These are phyloP conservation scores for Scenedesmus sp. DNA, from an alignment of 163 green algal genomes.

Conservation along the genomic window DNA sequence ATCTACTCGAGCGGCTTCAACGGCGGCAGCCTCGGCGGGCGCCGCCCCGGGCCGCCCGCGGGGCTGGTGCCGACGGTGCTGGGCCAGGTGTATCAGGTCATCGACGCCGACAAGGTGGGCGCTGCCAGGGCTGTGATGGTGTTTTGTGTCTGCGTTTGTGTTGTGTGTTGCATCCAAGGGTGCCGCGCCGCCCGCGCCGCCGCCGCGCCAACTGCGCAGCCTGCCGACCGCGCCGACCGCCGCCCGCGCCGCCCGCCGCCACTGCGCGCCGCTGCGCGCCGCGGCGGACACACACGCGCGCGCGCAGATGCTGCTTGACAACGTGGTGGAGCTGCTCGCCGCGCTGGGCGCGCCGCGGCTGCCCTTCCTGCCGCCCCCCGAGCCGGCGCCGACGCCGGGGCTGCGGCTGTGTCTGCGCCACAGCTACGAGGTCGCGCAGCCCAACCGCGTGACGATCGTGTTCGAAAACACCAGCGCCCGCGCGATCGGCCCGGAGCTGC, in stretches of 20 bases:
- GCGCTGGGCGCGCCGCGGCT: constrained; percentile 12
- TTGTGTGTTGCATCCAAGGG: too few relatives aligned
- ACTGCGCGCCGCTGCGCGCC: too few relatives aligned
- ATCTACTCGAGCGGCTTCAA: constrained; percentile 61
- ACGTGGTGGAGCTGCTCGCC: constrained; percentile 70
- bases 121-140: background rate
- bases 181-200: too few relatives aligned
- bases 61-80: constrained; percentile 58
- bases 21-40: constrained; percentile 64
- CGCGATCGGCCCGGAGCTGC: constrained; percentile 45
- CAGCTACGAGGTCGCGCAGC: constrained; percentile 50
- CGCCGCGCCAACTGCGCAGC: too few relatives aligned
- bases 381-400: constrained; percentile 34
- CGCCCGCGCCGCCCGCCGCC: too few relatives aligned
- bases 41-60: constrained; percentile 60
- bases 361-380: constrained; percentile 28
- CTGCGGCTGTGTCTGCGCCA: constrained; percentile 54
- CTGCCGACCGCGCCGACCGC: too few relatives aligned
- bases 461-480: constrained; percentile 60
- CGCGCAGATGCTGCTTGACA: constrained; percentile 63
- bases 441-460: constrained; percentile 51
- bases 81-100: constrained; percentile 71
- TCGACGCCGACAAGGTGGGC: constrained; percentile 49
- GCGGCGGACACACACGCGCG: too few relatives aligned
- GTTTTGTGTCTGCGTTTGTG: background rate